Percentiles rank a stretch among this genome's conserved stretches.
These are phyloP conservation scores for Zygosaccharomyces pseudobailii DNA, from an alignment of 1,139 yeast genomes.

Conservation along the genomic window DNA sequence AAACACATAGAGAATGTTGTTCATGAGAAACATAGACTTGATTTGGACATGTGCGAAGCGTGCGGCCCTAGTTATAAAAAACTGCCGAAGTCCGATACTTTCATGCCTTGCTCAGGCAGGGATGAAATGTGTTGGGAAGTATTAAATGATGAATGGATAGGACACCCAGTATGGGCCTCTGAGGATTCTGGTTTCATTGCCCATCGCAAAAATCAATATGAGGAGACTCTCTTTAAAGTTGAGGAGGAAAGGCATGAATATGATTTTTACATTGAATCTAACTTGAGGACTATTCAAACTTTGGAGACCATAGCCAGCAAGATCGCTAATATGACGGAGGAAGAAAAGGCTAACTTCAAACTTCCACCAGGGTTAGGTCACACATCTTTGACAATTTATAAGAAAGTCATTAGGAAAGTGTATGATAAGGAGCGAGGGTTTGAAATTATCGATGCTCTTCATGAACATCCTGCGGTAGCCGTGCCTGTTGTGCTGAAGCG, in stretches of 20 bases:
- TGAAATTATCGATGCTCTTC: constrained; percentile 93
- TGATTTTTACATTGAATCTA: constrained; percentile 92
- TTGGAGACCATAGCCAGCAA: constrained; percentile 93
- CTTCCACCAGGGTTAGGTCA: constrained; percentile 93
- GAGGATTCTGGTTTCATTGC: constrained; percentile 98
- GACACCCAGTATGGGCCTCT: constrained; percentile 99
- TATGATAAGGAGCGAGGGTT: constrained; percentile 93
- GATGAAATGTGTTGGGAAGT: constrained; percentile 99
- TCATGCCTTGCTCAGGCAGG: constrained; percentile 97
- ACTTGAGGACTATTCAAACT: constrained; percentile 89
- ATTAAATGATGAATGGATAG: constrained; percentile 97
- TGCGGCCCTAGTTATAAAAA: constrained; percentile 92
- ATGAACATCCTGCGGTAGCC: constrained; percentile 91
- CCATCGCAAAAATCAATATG: constrained; percentile 95
- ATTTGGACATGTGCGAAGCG: constrained; percentile 74
- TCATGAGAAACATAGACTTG: constrained; percentile 85
- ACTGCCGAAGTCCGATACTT: constrained; percentile 89
- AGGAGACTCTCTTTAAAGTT: constrained; percentile 87
- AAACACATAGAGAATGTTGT: constrained; percentile 81
- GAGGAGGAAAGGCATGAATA: constrained; percentile 98
- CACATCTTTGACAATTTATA: constrained; percentile 83
- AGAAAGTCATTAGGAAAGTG: constrained; percentile 84
- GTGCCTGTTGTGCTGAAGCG: constrained; percentile 90
- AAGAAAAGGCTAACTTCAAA: constrained; percentile 79
- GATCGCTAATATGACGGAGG: constrained; percentile 87